phyloP scores from a whole-genome alignment of 1,139 yeast genomes.

The Pneumocystis carinii region DNA sequence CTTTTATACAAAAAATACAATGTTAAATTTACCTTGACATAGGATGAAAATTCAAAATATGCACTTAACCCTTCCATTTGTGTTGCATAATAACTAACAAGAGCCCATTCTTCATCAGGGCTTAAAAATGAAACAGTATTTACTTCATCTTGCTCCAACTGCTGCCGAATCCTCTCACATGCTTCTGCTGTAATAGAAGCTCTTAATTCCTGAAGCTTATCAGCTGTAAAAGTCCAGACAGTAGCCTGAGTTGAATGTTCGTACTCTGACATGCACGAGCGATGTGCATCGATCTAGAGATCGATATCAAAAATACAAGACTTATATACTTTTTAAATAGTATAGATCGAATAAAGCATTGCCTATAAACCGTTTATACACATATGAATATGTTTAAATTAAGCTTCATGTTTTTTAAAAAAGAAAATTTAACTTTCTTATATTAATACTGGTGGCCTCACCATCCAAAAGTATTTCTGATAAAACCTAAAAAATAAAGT shows the following conservation, averaged over 20 bases:
- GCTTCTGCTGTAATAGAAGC: background rate
- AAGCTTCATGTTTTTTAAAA: background rate
- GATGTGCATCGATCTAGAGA: background rate
- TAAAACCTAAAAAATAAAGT: slow-evolving; percentile 33
- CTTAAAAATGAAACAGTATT: slow-evolving; percentile 25
- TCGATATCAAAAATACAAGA: no score
- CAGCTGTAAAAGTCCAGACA: background rate
- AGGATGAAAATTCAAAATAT: slow-evolving; percentile 46
- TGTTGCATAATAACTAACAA: slow-evolving; percentile 55
- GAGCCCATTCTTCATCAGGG: slow-evolving; percentile 52
- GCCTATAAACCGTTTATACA: no score
- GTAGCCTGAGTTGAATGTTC: background rate
- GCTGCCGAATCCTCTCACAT: background rate
- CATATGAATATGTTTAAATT: background rate
- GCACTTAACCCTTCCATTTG: slow-evolving; percentile 50
- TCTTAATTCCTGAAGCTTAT: background rate
- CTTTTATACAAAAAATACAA: background rate
- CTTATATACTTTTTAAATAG: no score
- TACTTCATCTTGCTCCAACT: background rate
- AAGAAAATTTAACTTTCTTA: slow-evolving; percentile 62
- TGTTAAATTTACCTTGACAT: slow-evolving; percentile 28
- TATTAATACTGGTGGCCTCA: slow-evolving; percentile 59
- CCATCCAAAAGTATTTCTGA: slow-evolving; percentile 81
- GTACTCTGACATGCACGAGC: background rate
- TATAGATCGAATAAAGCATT: no score